A percentile compares a stretch with the other conserved stretches of the same genome.
phyloP scores from a whole-genome alignment of 495 filamentous ascomycete species.

The Opeltia flavorubescens region DNA sequence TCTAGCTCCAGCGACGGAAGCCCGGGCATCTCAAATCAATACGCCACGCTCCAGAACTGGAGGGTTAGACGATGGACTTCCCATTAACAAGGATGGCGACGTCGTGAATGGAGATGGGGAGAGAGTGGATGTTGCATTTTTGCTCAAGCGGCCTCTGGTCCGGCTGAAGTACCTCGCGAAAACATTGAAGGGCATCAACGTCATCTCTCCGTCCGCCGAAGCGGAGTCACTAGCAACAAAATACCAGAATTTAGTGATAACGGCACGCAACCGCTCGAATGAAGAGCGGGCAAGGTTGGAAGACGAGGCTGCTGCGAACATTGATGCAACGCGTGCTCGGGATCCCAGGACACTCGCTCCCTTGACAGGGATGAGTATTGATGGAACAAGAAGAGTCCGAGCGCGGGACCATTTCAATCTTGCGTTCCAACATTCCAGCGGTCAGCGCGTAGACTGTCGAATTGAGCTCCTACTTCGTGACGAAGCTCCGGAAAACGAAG shows the following conservation, averaged over 20 bases:
- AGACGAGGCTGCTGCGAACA: slow-evolving; percentile 75
- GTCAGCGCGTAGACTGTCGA: slow-evolving; percentile 74
- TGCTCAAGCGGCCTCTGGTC: slow-evolving; percentile 79
- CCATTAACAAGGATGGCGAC: slow-evolving; percentile 65
- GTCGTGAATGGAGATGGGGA: slow-evolving; percentile 67
- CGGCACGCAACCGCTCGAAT: slow-evolving; percentile 61
- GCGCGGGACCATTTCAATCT: slow-evolving; percentile 84
- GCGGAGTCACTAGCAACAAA: slow-evolving; percentile 39
- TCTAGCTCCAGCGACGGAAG: slow-evolving; percentile 56
- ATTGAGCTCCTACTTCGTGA: slow-evolving; percentile 83
- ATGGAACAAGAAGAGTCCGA: slow-evolving; percentile 58
- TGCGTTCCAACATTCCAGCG: slow-evolving; percentile 74
- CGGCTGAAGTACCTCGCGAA: slow-evolving; percentile 79
- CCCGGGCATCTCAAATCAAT: slow-evolving; percentile 27
- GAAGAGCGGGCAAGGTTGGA: slow-evolving; percentile 80
- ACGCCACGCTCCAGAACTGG: slow-evolving; percentile 28
- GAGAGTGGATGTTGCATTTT: slow-evolving; percentile 84
- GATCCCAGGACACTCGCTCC: slow-evolving; percentile 64
- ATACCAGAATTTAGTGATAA: slow-evolving; percentile 60
- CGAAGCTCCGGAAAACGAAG: slow-evolving; percentile 40
- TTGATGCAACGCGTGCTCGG: slow-evolving; percentile 64
- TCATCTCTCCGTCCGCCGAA: slow-evolving; percentile 40
- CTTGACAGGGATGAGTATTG: slow-evolving; percentile 53
- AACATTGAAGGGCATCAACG: slow-evolving; percentile 57
- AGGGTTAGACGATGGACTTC: slow-evolving; percentile 51